Percentiles rank a stretch among this genome's conserved stretches.
phyloP scores from a whole-genome alignment of 495 filamentous ascomycete species.

The Copromyces sp. region DNA sequence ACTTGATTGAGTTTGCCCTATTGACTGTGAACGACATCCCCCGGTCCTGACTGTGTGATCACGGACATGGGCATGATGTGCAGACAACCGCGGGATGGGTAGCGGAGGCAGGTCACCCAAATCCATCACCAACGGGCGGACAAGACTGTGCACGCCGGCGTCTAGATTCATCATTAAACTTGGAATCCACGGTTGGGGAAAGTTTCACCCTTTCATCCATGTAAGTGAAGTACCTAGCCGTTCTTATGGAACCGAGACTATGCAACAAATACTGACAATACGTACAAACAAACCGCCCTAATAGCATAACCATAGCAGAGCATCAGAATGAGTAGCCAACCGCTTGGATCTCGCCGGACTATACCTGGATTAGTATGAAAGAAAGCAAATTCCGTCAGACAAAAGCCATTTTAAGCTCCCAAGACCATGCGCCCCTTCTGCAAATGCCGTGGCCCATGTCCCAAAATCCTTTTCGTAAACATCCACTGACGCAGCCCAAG shows the following conservation, averaged over 20 bases:
- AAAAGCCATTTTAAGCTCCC: not conserved
- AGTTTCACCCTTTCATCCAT: not conserved
- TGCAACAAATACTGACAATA: not conserved
- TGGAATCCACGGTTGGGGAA: not conserved
- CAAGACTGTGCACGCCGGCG: not conserved
- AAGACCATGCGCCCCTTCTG: not conserved
- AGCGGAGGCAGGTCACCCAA: not conserved
- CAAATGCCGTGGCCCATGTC: not conserved
- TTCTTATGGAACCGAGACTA: not conserved
- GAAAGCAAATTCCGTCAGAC: not conserved
- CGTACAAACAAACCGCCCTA: not conserved
- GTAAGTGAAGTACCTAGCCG: not conserved
- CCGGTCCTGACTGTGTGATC: not conserved
- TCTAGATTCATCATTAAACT: not conserved
- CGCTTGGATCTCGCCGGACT: not conserved
- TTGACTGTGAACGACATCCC: not conserved
- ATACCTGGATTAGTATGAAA: not conserved
- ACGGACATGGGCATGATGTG: not conserved
- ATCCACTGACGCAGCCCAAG: not conserved
- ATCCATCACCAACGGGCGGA: not conserved
- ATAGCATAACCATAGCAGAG: not conserved
- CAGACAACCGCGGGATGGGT: not conserved
- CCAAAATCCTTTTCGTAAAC: not conserved
- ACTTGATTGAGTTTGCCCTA: not conserved
- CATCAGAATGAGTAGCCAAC: not conserved